These are phyloP conservation scores for Aspergillus nanangensis DNA, from an alignment of 495 filamentous ascomycete species.

Conservation along the genomic window DNA sequence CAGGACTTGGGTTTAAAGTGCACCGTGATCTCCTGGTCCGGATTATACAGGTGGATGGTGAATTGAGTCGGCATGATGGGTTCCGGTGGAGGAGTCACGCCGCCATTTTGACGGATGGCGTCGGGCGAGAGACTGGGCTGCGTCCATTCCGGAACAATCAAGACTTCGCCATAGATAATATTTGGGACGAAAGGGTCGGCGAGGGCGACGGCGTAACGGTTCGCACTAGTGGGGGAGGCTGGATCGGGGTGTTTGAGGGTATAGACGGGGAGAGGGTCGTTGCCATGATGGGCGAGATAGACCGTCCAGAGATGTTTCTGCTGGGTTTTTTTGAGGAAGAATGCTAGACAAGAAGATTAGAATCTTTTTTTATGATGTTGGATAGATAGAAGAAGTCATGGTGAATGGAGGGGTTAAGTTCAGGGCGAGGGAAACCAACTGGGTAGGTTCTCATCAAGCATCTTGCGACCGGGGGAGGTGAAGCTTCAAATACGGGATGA, in stretches of 20 bases:
- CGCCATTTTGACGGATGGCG: slow-evolving; percentile 70
- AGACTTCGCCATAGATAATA: slow-evolving; percentile 81
- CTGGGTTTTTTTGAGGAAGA: slow-evolving; percentile 53
- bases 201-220: slow-evolving; percentile 81
- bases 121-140: slow-evolving; percentile 76
- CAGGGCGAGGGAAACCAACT: slow-evolving; percentile 44
- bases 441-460: slow-evolving; percentile 95
- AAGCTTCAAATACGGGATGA: not conserved
- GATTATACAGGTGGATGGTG: slow-evolving; percentile 86
- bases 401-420: slow-evolving; percentile 21
- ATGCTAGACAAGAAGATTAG: too few species aligned
- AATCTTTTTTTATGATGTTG: too few species aligned
- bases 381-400: too few species aligned
- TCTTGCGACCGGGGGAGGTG: slow-evolving; percentile 25
- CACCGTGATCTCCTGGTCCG: slow-evolving; percentile 75
- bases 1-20: slow-evolving; percentile 68
- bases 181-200: slow-evolving; percentile 77
- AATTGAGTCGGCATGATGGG: slow-evolving; percentile 76
- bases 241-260: slow-evolving; percentile 71
- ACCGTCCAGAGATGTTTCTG: slow-evolving; percentile 55
- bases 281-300: slow-evolving; percentile 74
- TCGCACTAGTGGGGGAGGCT: slow-evolving; percentile 59
- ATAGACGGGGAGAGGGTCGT: slow-evolving; percentile 76
- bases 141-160: slow-evolving; percentile 78
- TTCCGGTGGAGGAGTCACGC: slow-evolving; percentile 63